Base-by-base conservation (phyloP, 305 asterid species). In the Striga hermonthica region DNA sequence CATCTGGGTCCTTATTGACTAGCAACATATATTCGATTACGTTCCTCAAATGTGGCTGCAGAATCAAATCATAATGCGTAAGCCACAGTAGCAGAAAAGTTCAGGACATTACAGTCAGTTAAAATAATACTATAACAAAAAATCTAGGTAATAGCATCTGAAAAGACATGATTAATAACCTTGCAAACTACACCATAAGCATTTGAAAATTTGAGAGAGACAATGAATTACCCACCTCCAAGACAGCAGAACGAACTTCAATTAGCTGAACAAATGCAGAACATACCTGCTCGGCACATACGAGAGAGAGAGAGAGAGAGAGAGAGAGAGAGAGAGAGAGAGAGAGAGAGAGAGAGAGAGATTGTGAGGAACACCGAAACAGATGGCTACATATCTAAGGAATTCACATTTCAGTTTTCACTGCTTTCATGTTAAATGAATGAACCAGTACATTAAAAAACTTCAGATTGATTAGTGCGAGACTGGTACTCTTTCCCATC, bases 261-360 rank as follows among this genome's bases (percentile, higher is more conserved):
- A 91, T 78, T 70, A 94, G 84, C 72, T 94, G 98, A 72, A 94
- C 99, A 76, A 94, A 94, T 64, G 99, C 99, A 65, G 97, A 68
- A 77, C 97, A 94, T 36, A 94, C 99, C 99, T 94, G 86, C 75
- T 55, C 78, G 73, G 66, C 28, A 52, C 39, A 73, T 59, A 34
- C 38, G 28, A 38, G 40, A 41, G 36, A 55, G 49, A 66, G 15
- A 54, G 54, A 48, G n/a, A 43, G 28, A 38, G 40, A 41, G 36
- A 55, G 49, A 66, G 15, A 54, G 54, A 48, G n/a, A 43, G 28
- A 38, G 40, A 41, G 36, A 55, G 49, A 66, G 15, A 54, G 54
- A 48, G 28, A 38, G 40, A 41, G 36, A 55, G 49, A 43, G 28
- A 38, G 40, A 41, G 36, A 55, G 49, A 66, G 15, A 54, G 54